Conservation (phyloP, 495 filamentous ascomycete genomes). For the Haplographium delicatum region DNA sequence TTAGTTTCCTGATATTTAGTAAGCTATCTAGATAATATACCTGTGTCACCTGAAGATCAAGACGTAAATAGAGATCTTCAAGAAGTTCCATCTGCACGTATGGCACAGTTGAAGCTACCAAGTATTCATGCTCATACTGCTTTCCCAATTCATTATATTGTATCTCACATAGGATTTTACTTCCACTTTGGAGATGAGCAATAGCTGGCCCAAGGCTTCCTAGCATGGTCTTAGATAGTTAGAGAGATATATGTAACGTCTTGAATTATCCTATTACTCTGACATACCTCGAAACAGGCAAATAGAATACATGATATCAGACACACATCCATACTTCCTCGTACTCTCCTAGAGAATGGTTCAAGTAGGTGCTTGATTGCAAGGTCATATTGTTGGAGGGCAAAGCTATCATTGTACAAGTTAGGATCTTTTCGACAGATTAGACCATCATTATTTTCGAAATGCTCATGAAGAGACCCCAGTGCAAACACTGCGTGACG, state of each 20-base stretch:
- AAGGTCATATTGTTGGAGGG: conserved; percentile 14
- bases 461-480: conserved; percentile 20
- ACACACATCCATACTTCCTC: conserved; percentile 10
- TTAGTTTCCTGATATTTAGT: not conserved
- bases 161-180: conserved; percentile 29
- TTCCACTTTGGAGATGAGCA: conserved; percentile 42
- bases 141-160: conserved; percentile 8
- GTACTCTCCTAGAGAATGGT: conserved; percentile 3
- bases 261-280: not conserved
- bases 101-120: not conserved
- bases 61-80: conserved; percentile 7
- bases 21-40: conserved; percentile 3
- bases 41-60: conserved; percentile 11
- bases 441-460: conserved; percentile 1
- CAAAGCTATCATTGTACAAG: conserved; percentile 20
- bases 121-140: not conserved
- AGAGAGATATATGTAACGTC: not conserved
- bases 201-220: conserved; percentile 38
- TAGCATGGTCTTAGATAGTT: conserved; percentile 27
- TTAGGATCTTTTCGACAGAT: conserved; percentile 16
- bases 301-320: conserved; percentile 18
- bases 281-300: conserved; percentile 27
- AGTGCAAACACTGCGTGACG: conserved; percentile 19
- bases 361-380: conserved; percentile 15
- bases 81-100: conserved; percentile 13